Conservation (phyloP, 306 rosid genomes). For the Vigna radiata region DNA sequence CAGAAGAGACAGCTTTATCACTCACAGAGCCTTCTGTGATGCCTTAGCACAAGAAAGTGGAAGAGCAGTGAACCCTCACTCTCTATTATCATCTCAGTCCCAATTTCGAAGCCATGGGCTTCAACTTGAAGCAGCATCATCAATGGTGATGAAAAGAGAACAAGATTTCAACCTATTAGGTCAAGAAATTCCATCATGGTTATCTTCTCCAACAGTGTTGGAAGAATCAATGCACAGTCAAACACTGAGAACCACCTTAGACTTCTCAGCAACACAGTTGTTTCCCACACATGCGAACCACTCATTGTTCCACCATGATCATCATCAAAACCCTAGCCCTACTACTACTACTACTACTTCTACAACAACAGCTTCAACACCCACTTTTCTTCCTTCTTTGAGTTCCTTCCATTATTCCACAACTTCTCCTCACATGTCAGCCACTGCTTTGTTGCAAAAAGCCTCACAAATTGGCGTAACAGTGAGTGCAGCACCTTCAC, state of each 20-base stretch:
- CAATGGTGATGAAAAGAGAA: slow-evolving; percentile 43
- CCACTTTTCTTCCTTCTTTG: slow-evolving; percentile 10
- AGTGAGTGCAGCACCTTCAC: slow-evolving; percentile 45
- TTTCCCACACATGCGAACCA: slow-evolving; percentile 38
- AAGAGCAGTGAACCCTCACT: slow-evolving; percentile 48
- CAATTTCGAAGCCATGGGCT: slow-evolving; percentile 44
- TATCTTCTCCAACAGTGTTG: not conserved
- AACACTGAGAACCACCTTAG: not conserved
- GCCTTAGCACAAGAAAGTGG: slow-evolving; percentile 75
- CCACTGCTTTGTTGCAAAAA: slow-evolving; percentile 69
- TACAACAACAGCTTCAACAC: not conserved
- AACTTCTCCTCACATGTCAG: slow-evolving; percentile 55
- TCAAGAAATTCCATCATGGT: slow-evolving; percentile 47
- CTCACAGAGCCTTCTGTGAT: slow-evolving; percentile 92
- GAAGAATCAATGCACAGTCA: not conserved
- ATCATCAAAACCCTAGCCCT: slow-evolving; percentile 60
- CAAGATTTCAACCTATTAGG: slow-evolving; percentile 30
- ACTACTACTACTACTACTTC: not conserved
- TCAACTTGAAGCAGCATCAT: slow-evolving; percentile 48
- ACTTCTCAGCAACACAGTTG: not conserved
- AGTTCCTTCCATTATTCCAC: not conserved
- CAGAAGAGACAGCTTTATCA: slow-evolving; percentile 93
- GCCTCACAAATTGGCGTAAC: slow-evolving; percentile 75
- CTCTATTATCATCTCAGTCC: slow-evolving; percentile 34
- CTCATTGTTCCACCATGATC: slow-evolving; percentile 1